Base-by-base conservation (phyloP, 192 early-diverging fungal genomes). In the Phycomyces nitens region DNA sequence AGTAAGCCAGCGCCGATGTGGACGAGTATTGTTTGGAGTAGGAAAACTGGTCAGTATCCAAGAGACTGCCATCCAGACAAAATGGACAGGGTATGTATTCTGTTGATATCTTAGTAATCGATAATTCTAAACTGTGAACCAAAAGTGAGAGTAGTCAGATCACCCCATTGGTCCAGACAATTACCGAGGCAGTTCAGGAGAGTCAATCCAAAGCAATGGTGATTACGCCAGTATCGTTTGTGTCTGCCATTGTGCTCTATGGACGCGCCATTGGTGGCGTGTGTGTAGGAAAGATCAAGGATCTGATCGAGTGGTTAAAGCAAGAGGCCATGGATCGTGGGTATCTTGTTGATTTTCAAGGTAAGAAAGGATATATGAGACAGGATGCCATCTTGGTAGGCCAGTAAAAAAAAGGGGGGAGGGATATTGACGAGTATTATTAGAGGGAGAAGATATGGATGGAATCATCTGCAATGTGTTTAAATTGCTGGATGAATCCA, bases 191-290 rank as follows among this genome's bases (percentile, higher is more conserved):
- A 26, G 65, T 75, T 53, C 68, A 75, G 29, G 26, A 66, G 4
- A 49, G 50, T 1, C 73, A 75, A 65, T 64, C 64, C 5, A 34
- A 62, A 16, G 73, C 68, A 20, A 42, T 69, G 12, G 39, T 75
- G 23, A 29, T 75, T 12, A 60, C 73, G 1, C 73, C 73, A 1
- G 40, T 58, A 0, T 64, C 67, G 18, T 15, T 75, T 4, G 43
- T 75, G 9, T 54, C 65, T 0, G 60, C 74, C 16, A 75, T 68
- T 27, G 53, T 75, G 53, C 49, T 75, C 0, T 70, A 70, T 62
- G 74, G 74, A 18, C 59, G 74, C 52, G 65, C 69, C 6, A 67
- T 57, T 16, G 62, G 69, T 2, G 74, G 74, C 60, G 74, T 75
- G 1, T 60, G 58, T 51, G 40, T 67, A 56, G 69, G 65, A 47